Evolutionary conservation across 352 stramenopile genomes (phyloP).

Genomic region (Phytophthora citrophthora): DNA sequence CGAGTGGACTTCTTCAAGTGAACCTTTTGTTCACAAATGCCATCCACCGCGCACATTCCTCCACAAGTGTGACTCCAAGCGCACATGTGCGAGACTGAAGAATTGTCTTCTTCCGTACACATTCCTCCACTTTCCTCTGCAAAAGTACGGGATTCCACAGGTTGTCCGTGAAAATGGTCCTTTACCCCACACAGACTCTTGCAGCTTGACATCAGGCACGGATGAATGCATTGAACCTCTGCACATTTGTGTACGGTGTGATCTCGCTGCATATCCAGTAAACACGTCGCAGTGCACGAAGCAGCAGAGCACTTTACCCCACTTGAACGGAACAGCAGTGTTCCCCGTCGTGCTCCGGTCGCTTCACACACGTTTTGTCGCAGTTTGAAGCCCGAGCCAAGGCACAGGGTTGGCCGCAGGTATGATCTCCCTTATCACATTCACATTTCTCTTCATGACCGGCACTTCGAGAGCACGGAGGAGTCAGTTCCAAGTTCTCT

Average conservation of each 20-base stretch:
- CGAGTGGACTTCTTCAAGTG: constrained; percentile 56
- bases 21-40: constrained; percentile 70
- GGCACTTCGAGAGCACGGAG: constrained; percentile 44
- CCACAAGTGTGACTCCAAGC: constrained; percentile 42
- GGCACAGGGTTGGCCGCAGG: constrained; percentile 45
- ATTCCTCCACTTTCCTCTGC: constrained; percentile 18
- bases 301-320: constrained; percentile 45
- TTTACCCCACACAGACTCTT: constrained; percentile 36
- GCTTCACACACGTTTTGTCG: constrained; percentile 42
- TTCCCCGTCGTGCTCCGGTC: constrained; percentile 33
- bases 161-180: constrained; percentile 66
- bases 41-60: constrained; percentile 51
- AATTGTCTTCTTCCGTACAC: not conserved
- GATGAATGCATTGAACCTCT: constrained; percentile 48
- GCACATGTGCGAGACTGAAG: constrained; percentile 51
- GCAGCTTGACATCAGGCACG: constrained; percentile 60
- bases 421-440: constrained; percentile 62
- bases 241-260: constrained; percentile 66
- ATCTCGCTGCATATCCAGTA: constrained; percentile 46
- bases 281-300: constrained; percentile 44
- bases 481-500: not conserved
- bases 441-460: constrained; percentile 69
- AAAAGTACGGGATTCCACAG: constrained; percentile 19
- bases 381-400: constrained; percentile 51
- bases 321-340: constrained; percentile 57